Evolutionary conservation across 129 eudicot genomes (phyloP).

Genomic region (Solidago caesia): DNA sequence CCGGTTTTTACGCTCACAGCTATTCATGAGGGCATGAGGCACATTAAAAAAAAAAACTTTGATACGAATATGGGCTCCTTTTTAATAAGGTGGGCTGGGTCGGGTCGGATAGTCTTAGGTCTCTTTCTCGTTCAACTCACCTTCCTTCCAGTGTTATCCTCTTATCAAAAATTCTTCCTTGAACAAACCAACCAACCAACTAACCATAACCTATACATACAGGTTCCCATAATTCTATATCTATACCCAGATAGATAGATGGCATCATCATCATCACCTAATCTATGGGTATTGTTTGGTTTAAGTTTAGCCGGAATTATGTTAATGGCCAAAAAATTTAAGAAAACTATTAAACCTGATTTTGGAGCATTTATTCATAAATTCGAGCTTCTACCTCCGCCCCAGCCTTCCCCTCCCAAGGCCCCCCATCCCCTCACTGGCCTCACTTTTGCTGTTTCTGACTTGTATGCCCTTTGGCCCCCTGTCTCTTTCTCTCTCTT

Average conservation of each 20-base stretch:
- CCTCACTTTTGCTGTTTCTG: conserved; percentile 85
- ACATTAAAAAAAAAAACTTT: no score
- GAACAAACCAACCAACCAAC: neutral
- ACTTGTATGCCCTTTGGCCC: conserved; percentile 41
- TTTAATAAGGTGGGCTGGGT: no score
- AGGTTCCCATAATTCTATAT: neutral
- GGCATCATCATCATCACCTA: conserved; percentile 61
- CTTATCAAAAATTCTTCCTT: neutral
- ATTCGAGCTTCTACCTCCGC: conserved; percentile 84
- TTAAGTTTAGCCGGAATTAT: conserved; percentile 82
- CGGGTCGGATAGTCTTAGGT: conserved; percentile 19
- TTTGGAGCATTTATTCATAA: conserved; percentile 76
- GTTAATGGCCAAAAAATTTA: conserved; percentile 70
- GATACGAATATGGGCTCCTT: neutral
- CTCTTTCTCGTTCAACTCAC: conserved; percentile 22
- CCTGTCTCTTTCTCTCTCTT: neutral
- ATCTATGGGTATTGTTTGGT: conserved; percentile 87
- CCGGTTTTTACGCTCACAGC: no score
- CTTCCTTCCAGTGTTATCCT: conserved; percentile 1
- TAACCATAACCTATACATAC: neutral
- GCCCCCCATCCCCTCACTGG: conserved; percentile 92
- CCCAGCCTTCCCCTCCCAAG: conserved; percentile 96
- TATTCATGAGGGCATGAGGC: no score
- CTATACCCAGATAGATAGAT: conserved; percentile 11
- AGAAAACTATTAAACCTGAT: conserved; percentile 53